Evolutionary conservation across 2,329 filamentous ascomycete species (phyloP).

Genomic region (Fusarium aywerte): DNA sequence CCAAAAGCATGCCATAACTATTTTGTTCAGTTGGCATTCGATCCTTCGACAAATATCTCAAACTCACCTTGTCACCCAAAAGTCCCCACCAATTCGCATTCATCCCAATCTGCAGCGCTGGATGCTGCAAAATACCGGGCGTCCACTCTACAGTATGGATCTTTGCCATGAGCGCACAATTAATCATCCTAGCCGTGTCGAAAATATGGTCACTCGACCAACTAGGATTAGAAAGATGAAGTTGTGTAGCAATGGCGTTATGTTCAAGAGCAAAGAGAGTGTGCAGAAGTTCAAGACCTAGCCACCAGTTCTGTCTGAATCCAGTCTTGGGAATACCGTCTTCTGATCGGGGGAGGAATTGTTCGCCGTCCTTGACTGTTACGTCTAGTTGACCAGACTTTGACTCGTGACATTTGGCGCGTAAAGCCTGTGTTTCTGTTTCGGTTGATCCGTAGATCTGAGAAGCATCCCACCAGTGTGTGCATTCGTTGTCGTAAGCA

Average conservation of each 20-base stretch:
- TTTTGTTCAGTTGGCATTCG: fast-evolving
- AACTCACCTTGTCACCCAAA: slow-evolving; percentile 17
- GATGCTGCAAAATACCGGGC: slow-evolving; percentile 23
- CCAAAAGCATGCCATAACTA: slow-evolving; percentile 25
- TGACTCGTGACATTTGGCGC: slow-evolving; percentile 1
- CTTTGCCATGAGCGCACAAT: slow-evolving; percentile 30
- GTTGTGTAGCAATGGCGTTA: slow-evolving; percentile 23
- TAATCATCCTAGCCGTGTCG: slow-evolving; percentile 10
- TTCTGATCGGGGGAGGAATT: slow-evolving; percentile 12
- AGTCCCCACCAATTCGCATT: slow-evolving; percentile 30
- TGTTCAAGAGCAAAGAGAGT: slow-evolving; percentile 26
- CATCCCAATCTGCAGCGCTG: slow-evolving; percentile 24
- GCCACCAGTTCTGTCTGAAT: slow-evolving; percentile 29
- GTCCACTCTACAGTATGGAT: slow-evolving; percentile 35
- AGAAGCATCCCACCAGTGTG: slow-evolving; percentile 27
- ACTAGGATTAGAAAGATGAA: slow-evolving; percentile 17
- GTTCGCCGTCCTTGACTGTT: not conserved
- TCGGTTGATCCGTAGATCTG: slow-evolving; percentile 32
- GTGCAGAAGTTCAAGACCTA: slow-evolving; percentile 25
- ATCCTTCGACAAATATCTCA: fast-evolving
- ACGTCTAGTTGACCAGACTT: slow-evolving; percentile 11
- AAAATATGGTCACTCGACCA: slow-evolving; percentile 26
- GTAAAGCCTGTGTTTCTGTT: not conserved
- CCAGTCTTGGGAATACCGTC: slow-evolving; percentile 27
- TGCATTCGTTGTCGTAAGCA: slow-evolving; percentile 26